These are phyloP conservation scores for Suhomyces anneliseae DNA, from an alignment of 1,139 yeast species.

Conservation along the genomic window DNA sequence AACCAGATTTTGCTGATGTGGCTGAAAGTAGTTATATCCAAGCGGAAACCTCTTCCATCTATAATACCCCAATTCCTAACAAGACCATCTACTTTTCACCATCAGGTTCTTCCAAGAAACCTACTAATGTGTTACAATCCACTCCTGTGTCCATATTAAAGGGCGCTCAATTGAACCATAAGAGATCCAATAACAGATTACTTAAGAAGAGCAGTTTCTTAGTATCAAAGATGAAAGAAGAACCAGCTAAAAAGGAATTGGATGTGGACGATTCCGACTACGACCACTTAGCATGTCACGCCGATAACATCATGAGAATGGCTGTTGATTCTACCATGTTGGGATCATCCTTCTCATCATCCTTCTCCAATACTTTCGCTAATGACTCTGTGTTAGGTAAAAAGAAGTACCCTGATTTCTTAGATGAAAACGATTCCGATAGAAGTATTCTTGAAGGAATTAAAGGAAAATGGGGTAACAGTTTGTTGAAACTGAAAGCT, in stretches of 20 bases:
- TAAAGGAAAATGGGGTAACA: slow-evolving; percentile 21
- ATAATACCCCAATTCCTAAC: slow-evolving; percentile 32
- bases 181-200: slow-evolving; percentile 16
- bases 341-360: slow-evolving; percentile 41
- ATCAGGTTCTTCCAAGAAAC: slow-evolving; percentile 24
- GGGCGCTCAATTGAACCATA: slow-evolving; percentile 14
- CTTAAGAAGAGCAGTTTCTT: slow-evolving; percentile 21
- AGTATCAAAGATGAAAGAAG: slow-evolving; percentile 7
- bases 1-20: slow-evolving; percentile 7
- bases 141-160: slow-evolving; percentile 28
- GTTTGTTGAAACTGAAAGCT: slow-evolving; percentile 22
- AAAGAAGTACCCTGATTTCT: slow-evolving; percentile 18
- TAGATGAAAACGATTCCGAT: slow-evolving; percentile 33
- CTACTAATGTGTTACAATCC: slow-evolving; percentile 16
- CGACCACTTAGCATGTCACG: slow-evolving; percentile 50
- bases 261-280: slow-evolving; percentile 27
- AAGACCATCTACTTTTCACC: slow-evolving; percentile 37
- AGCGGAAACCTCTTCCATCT: slow-evolving; percentile 19
- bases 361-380: slow-evolving; percentile 34
- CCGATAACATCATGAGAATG: slow-evolving; percentile 49
- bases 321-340: slow-evolving; percentile 51
- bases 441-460: slow-evolving; percentile 31
- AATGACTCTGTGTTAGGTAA: slow-evolving; percentile 31
- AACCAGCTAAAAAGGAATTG: slow-evolving; percentile 1
- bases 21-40: slow-evolving; percentile 11